phyloP scores from a whole-genome alignment of 345 rosid species.

The Laguncularia racemosa region DNA sequence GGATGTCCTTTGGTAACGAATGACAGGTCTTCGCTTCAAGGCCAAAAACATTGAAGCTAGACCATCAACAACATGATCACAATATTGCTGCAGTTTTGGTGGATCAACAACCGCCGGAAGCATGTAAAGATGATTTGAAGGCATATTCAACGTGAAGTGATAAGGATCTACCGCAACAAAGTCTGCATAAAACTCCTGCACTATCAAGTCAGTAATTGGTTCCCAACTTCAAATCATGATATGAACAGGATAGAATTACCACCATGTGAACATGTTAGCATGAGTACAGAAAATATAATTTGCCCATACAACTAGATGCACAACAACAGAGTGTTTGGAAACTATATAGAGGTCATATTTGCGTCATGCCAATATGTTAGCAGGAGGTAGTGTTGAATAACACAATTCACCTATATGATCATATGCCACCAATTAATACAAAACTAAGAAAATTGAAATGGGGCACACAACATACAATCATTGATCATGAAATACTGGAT shows the following conservation, averaged over 20 bases:
- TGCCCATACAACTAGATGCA: no score
- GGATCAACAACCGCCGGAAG: constrained; percentile 98
- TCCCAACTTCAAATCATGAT: constrained; percentile 8
- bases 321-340: no score
- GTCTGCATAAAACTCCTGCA: constrained; percentile 97
- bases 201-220: constrained; percentile 17
- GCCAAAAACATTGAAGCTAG: constrained; percentile 80
- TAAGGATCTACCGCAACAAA: constrained; percentile 80
- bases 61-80: constrained; percentile 85
- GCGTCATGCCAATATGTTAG: no score
- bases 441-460: no score
- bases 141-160: constrained; percentile 81
- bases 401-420: no score
- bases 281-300: no score
- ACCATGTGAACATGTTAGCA: not conserved
- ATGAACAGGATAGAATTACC: not conserved
- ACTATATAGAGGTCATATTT: no score
- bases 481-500: not conserved
- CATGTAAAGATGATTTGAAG: constrained; percentile 80
- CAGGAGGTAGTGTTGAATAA: no score
- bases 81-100: constrained; percentile 72
- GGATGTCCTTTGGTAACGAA: constrained; percentile 90
- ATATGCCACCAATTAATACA: no score
- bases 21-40: constrained; percentile 83
- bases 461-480: no score